Evolutionary conservation across 257 asterid genomes (phyloP), one percentile per base, ranked within the genome.

Genomic region (Solanum sejunctum): DNA sequence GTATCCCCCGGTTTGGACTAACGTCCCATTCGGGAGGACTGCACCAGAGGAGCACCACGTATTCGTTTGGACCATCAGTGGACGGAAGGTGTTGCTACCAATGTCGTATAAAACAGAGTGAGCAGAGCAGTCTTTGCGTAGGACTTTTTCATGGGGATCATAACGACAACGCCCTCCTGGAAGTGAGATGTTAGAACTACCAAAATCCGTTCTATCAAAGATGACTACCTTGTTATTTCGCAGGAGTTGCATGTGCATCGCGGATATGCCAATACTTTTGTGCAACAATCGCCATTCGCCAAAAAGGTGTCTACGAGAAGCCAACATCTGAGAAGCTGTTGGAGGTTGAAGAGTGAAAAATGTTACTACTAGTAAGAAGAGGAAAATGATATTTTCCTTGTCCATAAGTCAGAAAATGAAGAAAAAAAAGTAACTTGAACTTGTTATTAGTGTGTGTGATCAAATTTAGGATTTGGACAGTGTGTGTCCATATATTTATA

Each of bases 31-130:
- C 10, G 94, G 88, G 77, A 80, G 23, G 89, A 84, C 91, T 71
- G 93, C 86, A 85, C 91, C 94, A 84, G 95, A 88, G 66, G 97
- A 93, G 92, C 97, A 93, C 95, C 93, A 93, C 12, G 89, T 80
- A 87, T 93, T 90, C 17, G 95, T 89, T 52, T 86, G 91, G 26
- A 92, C 87, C 84, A 36, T 88, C 84, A 93, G 92, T 2, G 81
- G 8, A 47, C 81, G 81, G 41, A 73, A 21, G 6, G 23, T 49
- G 43, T 49, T 47, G 43, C 43, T 75, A 5, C 9, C 88, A 75
- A 87, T 86, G 84, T 89, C 88, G 89, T 88, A 93, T 79, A 92
- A 93, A 10, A 91, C 89, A 5, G 96, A 93, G 86, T 93, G 96
- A 78, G 96, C 93, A 80, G 93, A 85, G 92, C 96, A 93, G 88